Evolutionary conservation across 768 basidiomycete species (phyloP), one percentile per base, ranked within the genome.

Genomic region (Polyporus arcularius): DNA sequence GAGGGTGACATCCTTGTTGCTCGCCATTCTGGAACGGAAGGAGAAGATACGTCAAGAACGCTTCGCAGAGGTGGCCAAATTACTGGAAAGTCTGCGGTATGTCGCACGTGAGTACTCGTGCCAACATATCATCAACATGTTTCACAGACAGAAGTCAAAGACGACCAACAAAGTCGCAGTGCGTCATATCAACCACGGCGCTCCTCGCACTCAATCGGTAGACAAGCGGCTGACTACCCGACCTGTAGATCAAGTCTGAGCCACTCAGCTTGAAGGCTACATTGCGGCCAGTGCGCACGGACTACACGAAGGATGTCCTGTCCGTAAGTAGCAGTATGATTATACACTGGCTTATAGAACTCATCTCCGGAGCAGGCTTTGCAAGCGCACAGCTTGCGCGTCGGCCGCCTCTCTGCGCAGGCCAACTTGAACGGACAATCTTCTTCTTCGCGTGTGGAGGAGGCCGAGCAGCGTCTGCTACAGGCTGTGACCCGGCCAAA

Each of bases 11-110:
- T n/a, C 9, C 12, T 39, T 56, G 2, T 40, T 66, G 1, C 43
- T 66, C 9, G 26, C 54, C 15, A 41, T 63, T 2, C 53, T 66
- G 2, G 59, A 66, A 38, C 52, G 59, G n/a, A 66, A 66, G 43
- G 61, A 66, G 31, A 39, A 46, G 9, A 51, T 63, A 18, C 65
- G 65, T 1, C 52, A 39, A 9, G 40, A 45, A 12, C 55, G 65
- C 12, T 54, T 63, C 18, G 10, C 45, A 1, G 52, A 60, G 38
- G 45, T 63, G 10, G 40, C 28, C 2, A 18, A 12, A 15, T 48
- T 63, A 4, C 18, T 63, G n/a, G 38, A 55, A 1, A 40, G 46
- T 38, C 56, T 66, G 2, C n/a, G 52, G 61, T 66, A 28, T 10
- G 61, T 26, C 21, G 46, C 14, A 26, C 35, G 35, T 11, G 35